phyloP scores from a whole-genome alignment of 129 eudicot genomes.

The Oenanthe sinensis region DNA sequence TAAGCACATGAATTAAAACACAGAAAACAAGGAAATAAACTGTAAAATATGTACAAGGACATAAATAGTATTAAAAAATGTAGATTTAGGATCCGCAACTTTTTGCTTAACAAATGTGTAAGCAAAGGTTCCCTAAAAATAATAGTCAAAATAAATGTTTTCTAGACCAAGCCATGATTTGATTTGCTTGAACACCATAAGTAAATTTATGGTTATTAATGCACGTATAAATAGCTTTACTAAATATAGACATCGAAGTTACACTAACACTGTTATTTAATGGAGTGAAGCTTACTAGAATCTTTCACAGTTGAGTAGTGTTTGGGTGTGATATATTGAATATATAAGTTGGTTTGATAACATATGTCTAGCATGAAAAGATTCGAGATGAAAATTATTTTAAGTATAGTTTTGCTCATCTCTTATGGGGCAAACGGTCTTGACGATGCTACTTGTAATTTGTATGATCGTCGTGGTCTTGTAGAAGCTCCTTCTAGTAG shows the following conservation, averaged over 20 bases:
- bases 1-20: no score
- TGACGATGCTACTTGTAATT: background rate
- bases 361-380: background rate
- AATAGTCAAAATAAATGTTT: background rate
- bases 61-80: no score
- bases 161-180: background rate
- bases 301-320: background rate
- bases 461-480: slow-evolving; percentile 4
- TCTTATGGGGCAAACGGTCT: background rate
- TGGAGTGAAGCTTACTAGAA: background rate
- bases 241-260: background rate
- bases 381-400: background rate
- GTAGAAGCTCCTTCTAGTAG: background rate
- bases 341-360: background rate
- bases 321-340: background rate
- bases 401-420: background rate
- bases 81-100: background rate
- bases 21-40: no score
- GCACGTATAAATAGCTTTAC: background rate
- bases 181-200: background rate
- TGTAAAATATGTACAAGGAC: no score
- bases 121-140: background rate
- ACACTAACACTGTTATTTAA: background rate
- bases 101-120: background rate
- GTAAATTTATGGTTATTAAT: background rate